Conservation (phyloP, 305 asterid genomes). For the Coffea humblotiana region DNA sequence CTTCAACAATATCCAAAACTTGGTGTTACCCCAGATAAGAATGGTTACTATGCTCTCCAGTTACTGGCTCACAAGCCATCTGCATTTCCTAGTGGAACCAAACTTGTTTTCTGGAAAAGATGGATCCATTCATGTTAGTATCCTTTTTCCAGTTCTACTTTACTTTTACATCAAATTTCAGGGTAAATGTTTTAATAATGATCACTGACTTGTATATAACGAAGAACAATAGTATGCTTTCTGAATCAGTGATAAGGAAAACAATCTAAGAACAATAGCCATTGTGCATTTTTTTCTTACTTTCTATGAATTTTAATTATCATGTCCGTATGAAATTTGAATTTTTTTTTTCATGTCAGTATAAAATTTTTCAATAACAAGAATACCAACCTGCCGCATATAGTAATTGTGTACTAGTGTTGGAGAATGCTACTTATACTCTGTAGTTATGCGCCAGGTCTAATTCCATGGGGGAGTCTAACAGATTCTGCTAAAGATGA, state of each 20-base stretch:
- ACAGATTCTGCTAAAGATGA: not conserved
- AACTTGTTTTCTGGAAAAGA: conserved; percentile 27
- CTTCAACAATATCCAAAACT: conserved; percentile 32
- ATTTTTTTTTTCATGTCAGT: too few species aligned
- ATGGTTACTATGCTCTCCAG: conserved; percentile 32
- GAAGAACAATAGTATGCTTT: not conserved
- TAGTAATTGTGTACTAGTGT: not conserved
- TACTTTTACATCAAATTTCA: not conserved
- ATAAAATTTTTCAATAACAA: not conserved
- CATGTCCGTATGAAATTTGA: too few species aligned
- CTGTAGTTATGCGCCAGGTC: not conserved
- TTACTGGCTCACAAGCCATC: conserved; percentile 42
- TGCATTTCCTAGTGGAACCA: conserved; percentile 41
- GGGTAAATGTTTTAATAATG: too few species aligned
- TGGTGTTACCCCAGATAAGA: conserved; percentile 30
- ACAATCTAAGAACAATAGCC: too few species aligned
- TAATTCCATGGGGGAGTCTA: conserved; percentile 4
- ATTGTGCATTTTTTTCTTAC: not conserved
- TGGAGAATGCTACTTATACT: not conserved
- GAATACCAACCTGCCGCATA: not conserved
- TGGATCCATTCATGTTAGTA: conserved; percentile 39
- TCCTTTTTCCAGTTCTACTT: not conserved
- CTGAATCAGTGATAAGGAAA: too few species aligned
- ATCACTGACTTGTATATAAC: not conserved
- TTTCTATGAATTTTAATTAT: too few species aligned